These are phyloP conservation scores for Cochlearia excelsa DNA, from an alignment of 345 rosid genomes.

Conservation along the genomic window DNA sequence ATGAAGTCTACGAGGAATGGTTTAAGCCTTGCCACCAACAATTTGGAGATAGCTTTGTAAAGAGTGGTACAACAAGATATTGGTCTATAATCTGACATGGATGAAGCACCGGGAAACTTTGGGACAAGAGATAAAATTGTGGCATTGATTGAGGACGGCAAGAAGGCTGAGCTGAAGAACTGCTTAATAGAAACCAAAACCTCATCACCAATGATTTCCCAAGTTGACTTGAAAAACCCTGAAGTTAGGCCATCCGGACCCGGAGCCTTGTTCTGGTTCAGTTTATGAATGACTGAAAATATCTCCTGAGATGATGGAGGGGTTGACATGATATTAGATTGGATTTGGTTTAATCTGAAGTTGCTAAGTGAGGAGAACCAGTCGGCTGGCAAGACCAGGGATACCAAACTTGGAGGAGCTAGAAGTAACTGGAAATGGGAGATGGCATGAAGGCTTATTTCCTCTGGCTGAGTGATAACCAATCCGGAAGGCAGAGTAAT, in stretches of 20 bases:
- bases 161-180: background rate
- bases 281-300: too few species aligned
- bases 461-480: too few species aligned
- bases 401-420: too few species aligned
- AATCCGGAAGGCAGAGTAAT: too few species aligned
- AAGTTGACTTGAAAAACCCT: background rate
- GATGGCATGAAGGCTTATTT: too few species aligned
- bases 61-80: background rate
- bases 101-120: background rate
- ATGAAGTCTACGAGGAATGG: background rate
- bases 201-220: background rate
- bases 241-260: background rate
- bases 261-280: background rate
- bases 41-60: background rate
- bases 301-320: too few species aligned
- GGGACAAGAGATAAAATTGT: background rate
- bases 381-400: too few species aligned
- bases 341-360: too few species aligned
- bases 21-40: background rate
- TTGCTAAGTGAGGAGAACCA: too few species aligned
- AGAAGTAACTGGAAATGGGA: too few species aligned
- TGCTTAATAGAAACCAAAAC: background rate
- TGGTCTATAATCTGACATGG: background rate
- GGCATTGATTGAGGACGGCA: background rate
- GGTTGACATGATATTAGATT: too few species aligned